phyloP scores from a whole-genome alignment of 2,329 filamentous ascomycete species.

The Aspergillus udagawae region DNA sequence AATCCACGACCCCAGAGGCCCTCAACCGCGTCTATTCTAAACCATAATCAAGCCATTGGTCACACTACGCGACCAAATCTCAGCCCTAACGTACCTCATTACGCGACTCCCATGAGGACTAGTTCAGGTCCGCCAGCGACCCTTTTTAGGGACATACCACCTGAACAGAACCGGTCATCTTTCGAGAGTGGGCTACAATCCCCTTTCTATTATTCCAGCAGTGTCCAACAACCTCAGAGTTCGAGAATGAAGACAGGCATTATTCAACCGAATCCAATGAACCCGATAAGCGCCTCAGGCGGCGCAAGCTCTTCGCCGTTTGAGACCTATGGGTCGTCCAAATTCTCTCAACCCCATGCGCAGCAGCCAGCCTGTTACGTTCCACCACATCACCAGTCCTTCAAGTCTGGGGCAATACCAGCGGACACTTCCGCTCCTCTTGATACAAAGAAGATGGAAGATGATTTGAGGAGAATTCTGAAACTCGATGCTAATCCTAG shows the following conservation, averaged over 20 bases:
- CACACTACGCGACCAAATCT: conserved; percentile 15
- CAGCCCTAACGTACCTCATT: conserved; percentile 23
- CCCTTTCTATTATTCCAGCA: conserved; percentile 20
- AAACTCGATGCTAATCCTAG: conserved; percentile 38
- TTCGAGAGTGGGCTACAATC: conserved; percentile 17
- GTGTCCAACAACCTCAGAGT: conserved; percentile 22
- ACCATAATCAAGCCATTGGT: conserved; percentile 15
- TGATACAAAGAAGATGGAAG: conserved; percentile 45
- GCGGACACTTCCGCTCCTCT: conserved; percentile 22
- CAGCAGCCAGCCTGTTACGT: conserved; percentile 18
- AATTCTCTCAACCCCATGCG: conserved; percentile 9
- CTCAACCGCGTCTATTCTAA: conserved; percentile 28
- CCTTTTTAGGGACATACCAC: conserved; percentile 13
- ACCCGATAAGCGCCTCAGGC: conserved; percentile 5
- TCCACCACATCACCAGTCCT: conserved; percentile 19
- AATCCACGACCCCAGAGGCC: conserved; percentile 39
- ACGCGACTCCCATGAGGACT: conserved; percentile 29
- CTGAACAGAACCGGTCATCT: conserved; percentile 13
- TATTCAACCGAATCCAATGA: conserved; percentile 18
- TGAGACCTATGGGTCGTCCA: conserved; percentile 18
- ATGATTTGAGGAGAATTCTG: conserved; percentile 46
- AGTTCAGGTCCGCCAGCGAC: conserved; percentile 32
- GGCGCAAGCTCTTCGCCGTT: conserved; percentile 20
- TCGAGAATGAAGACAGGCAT: conserved; percentile 32
- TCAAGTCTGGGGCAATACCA: conserved; percentile 18